Percentiles rank a stretch among this genome's conserved stretches.
phyloP scores from a whole-genome alignment of 108 stramenopile genomes.

The Aureococcus anophagefferens region DNA sequence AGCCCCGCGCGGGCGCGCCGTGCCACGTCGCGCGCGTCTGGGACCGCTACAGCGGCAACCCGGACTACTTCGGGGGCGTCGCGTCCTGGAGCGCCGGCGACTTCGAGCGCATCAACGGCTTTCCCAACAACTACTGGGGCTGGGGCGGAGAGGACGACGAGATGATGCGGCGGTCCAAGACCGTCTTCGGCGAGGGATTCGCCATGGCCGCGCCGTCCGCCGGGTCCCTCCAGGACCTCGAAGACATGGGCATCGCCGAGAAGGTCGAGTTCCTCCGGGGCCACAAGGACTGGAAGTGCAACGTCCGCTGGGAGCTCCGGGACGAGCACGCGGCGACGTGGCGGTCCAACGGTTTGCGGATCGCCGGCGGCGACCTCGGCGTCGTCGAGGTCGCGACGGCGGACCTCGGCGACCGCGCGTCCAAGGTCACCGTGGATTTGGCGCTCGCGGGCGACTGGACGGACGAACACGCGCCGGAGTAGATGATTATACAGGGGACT shows the following conservation, averaged over 20 bases:
- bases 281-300: slow-evolving; percentile 87
- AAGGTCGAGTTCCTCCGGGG: slow-evolving; percentile 58
- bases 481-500: no score
- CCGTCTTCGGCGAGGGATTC: slow-evolving; percentile 3
- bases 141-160: slow-evolving; percentile 99
- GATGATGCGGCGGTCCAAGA: slow-evolving; percentile 61
- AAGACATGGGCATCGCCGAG: slow-evolving; percentile 54
- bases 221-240: slow-evolving; percentile 19
- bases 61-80: slow-evolving; percentile 94
- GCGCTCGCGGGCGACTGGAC: neutral
- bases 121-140: slow-evolving; percentile 96
- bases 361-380: neutral
- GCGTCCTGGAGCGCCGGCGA: slow-evolving; percentile 67
- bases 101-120: slow-evolving; percentile 87
- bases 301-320: slow-evolving; percentile 86
- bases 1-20: neutral
- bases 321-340: slow-evolving; percentile 86
- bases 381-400: neutral
- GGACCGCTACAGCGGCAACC: slow-evolving; percentile 91
- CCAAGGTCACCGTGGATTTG: neutral
- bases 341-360: slow-evolving; percentile 68
- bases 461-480: no score
- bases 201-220: slow-evolving; percentile 2
- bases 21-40: slow-evolving; percentile 59
- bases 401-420: neutral